Conservation (phyloP, 140 eudicot genomes). For the Flaveria floridana region DNA sequence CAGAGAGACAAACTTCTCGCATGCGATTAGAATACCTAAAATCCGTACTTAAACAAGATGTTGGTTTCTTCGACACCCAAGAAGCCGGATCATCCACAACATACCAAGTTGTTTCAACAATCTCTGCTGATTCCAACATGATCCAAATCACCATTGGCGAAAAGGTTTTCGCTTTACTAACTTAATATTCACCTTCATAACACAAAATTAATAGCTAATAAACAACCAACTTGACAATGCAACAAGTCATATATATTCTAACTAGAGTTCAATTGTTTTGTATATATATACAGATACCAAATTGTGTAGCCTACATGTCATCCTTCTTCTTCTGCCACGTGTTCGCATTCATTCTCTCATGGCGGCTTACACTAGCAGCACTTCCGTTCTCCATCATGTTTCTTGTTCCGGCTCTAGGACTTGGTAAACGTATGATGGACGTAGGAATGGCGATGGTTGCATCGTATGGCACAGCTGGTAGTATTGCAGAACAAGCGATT, state of each 20-base stretch:
- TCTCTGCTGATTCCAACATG: slow-evolving; percentile 62
- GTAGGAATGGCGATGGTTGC: slow-evolving; percentile 49
- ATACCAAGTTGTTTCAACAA: slow-evolving; percentile 69
- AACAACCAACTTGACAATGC: slow-evolving; percentile 8
- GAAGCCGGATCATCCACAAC: slow-evolving; percentile 69
- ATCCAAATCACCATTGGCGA: slow-evolving; percentile 75
- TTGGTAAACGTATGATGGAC: slow-evolving; percentile 61
- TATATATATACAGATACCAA: slow-evolving; percentile 46
- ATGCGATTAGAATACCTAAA: slow-evolving; percentile 80
- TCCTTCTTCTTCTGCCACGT: slow-evolving; percentile 55
- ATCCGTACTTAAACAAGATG: slow-evolving; percentile 81
- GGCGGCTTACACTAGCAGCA: slow-evolving; percentile 58
- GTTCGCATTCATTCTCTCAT: slow-evolving; percentile 54
- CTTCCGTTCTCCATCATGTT: slow-evolving; percentile 53
- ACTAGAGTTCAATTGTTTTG: not conserved
- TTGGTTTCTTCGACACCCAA: slow-evolving; percentile 76
- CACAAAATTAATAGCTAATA: not conserved
- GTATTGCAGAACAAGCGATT: slow-evolving; percentile 66
- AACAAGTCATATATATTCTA: not conserved
- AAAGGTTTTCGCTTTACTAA: slow-evolving; percentile 48
- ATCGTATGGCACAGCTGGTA: slow-evolving; percentile 56
- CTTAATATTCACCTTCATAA: not conserved
- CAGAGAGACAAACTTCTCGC: slow-evolving; percentile 74
- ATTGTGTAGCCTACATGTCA: slow-evolving; percentile 54
- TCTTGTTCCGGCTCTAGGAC: slow-evolving; percentile 60